phyloP scores from a whole-genome alignment of 768 basidiomycete species.

The Chalciporus chontae region DNA sequence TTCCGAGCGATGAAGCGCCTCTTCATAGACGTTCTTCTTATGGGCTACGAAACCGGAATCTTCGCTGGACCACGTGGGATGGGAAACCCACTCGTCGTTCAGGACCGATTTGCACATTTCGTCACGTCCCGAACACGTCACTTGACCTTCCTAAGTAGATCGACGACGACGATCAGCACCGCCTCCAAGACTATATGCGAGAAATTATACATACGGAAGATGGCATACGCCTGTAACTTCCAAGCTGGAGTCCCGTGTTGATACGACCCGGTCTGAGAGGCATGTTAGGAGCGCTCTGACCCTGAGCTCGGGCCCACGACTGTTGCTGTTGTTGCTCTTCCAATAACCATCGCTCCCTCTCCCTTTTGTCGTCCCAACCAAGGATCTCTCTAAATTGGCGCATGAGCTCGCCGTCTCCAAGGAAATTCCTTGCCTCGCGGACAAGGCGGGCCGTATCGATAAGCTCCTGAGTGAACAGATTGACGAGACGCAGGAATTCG shows the following conservation, averaged over 20 bases:
- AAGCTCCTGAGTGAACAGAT: conserved; percentile 91
- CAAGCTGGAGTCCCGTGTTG: conserved; percentile 70
- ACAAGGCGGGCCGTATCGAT: conserved; percentile 85
- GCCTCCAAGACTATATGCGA: not conserved
- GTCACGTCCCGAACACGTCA: conserved; percentile 91
- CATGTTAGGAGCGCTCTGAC: conserved; percentile 36
- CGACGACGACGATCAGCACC: conserved; percentile 1
- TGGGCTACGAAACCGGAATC: conserved; percentile 88
- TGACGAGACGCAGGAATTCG: conserved; percentile 93
- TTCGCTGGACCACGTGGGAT: conserved; percentile 93
- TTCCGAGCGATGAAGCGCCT: conserved; percentile 92
- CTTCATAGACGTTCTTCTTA: conserved; percentile 95
- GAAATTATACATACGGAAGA: conserved; percentile 53
- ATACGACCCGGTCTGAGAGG: conserved; percentile 50
- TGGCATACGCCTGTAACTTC: conserved; percentile 88
- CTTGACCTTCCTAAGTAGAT: conserved; percentile 67
- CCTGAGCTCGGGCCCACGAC: conserved; percentile 49
- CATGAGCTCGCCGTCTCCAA: conserved; percentile 76
- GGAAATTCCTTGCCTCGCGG: conserved; percentile 73
- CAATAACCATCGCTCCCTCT: conserved; percentile 48
- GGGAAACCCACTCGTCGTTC: conserved; percentile 98
- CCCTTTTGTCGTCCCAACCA: conserved; percentile 79
- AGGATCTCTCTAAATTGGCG: conserved; percentile 81
- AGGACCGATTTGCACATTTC: conserved; percentile 95
- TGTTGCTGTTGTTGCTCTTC: conserved; percentile 44